Evolutionary conservation across 2,329 filamentous ascomycete species (phyloP).

Genomic region (Penicillium frequentans): DNA sequence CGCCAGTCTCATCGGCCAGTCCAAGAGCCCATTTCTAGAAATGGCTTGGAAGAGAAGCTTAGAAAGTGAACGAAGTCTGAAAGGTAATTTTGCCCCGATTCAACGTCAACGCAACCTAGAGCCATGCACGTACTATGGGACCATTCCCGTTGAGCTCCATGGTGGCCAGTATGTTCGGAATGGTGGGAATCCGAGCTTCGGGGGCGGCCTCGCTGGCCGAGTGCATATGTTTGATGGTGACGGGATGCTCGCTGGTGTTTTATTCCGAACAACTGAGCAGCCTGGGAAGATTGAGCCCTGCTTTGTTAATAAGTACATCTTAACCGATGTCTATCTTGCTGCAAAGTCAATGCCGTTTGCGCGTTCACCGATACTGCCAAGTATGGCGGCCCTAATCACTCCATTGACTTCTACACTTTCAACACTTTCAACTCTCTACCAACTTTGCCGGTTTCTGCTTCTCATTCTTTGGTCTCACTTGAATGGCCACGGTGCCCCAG

Average conservation of each 20-base stretch:
- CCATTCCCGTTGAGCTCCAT: constrained; percentile 63
- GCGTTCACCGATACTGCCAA: constrained; percentile 45
- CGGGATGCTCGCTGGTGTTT: constrained; percentile 70
- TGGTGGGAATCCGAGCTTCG: constrained; percentile 63
- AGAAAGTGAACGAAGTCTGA: constrained; percentile 50
- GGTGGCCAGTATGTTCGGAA: constrained; percentile 73
- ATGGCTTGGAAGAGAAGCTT: not conserved
- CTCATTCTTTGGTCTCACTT: constrained; percentile 1
- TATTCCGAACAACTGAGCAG: constrained; percentile 51
- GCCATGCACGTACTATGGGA: constrained; percentile 57
- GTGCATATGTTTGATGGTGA: constrained; percentile 76
- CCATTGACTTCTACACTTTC: not conserved
- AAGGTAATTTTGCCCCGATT: constrained; percentile 70
- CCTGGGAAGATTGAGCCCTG: constrained; percentile 53
- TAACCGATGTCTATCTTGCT: constrained; percentile 66
- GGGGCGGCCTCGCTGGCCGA: constrained; percentile 62
- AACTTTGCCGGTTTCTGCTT: not conserved
- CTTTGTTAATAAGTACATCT: constrained; percentile 68
- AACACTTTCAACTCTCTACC: not conserved
- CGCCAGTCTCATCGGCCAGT: not conserved
- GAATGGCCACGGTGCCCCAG: constrained; percentile 47
- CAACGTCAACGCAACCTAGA: constrained; percentile 56
- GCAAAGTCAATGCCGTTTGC: constrained; percentile 49
- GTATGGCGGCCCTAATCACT: not conserved
- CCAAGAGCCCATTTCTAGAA: no score